phyloP scores from a whole-genome alignment of 306 rosid species.

The Trifolium pratense region DNA sequence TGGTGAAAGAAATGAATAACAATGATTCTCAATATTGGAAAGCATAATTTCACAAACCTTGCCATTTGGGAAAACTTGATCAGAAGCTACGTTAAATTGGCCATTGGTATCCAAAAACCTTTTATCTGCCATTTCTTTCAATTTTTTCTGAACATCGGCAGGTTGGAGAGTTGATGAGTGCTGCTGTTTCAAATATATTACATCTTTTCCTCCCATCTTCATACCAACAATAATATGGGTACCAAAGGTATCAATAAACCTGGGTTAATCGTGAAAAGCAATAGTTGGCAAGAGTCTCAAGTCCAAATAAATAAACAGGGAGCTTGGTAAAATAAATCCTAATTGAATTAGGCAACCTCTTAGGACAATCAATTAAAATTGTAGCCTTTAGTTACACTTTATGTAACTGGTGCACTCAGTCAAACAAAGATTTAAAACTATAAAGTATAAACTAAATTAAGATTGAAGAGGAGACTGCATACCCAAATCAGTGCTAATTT shows the following conservation, averaged over 20 bases:
- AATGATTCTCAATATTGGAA: conserved; percentile 22
- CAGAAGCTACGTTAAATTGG: conserved; percentile 59
- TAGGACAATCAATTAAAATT: conserved; percentile 24
- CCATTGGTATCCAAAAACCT: conserved; percentile 75
- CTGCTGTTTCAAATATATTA: conserved; percentile 94
- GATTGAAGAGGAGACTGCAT: conserved; percentile 5
- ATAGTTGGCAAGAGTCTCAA: conserved; percentile 37
- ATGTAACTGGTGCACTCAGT: conserved; percentile 25
- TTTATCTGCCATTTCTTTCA: conserved; percentile 91
- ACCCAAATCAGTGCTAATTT: conserved; percentile 36
- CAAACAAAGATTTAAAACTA: conserved; percentile 33
- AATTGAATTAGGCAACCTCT: conserved; percentile 24
- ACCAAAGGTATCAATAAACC: conserved; percentile 91
- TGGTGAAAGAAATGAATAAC: conserved; percentile 21
- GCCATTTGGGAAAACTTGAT: conserved; percentile 65
- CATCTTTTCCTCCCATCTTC: conserved; percentile 99
- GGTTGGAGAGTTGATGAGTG: conserved; percentile 89
- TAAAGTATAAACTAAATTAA: conserved; percentile 23
- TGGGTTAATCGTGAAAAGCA: conserved; percentile 44
- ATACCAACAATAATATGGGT: conserved; percentile 93
- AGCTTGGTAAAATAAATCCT: conserved; percentile 8
- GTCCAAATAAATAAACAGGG: conserved; percentile 11
- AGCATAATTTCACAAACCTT: conserved; percentile 56
- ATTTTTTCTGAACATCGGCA: conserved; percentile 81
- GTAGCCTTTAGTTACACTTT: conserved; percentile 15